A percentile compares a stretch with the other conserved stretches of the same genome.
phyloP scores from a whole-genome alignment of 306 rosid species.

The Cucumis melo region DNA sequence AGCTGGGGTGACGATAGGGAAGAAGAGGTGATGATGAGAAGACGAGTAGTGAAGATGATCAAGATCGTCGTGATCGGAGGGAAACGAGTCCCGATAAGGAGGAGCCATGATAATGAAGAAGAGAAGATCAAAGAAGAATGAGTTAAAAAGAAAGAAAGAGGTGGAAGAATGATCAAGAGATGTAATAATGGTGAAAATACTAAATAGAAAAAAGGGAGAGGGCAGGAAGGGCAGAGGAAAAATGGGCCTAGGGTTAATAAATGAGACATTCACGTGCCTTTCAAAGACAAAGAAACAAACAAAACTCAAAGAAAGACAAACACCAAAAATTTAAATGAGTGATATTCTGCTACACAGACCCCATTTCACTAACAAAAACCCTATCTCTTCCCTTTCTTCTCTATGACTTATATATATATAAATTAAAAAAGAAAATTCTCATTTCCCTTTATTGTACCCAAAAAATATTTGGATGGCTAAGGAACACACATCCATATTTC shows the following conservation, averaged over 20 bases:
- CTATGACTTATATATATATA: background rate
- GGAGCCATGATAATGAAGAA: background rate
- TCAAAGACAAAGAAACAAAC: conserved; percentile 29
- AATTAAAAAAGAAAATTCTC: too few species aligned
- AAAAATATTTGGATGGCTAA: too few species aligned
- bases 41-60: background rate
- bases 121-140: background rate
- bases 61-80: background rate
- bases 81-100: background rate
- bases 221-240: conserved; percentile 1
- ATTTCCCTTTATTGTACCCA: too few species aligned
- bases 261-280: conserved; percentile 67
- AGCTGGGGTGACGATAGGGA: background rate
- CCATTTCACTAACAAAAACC: background rate
- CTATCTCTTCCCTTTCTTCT: background rate
- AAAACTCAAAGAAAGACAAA: conserved; percentile 31
- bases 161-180: background rate
- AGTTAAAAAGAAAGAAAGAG: background rate
- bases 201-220: conserved; percentile 6
- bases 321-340: conserved; percentile 37
- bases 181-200: background rate
- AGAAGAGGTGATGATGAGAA: conserved; percentile 6
- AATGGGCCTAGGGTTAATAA: background rate
- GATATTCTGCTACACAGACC: conserved; percentile 47
- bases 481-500: too few species aligned